phyloP scores from a whole-genome alignment of 2,329 filamentous ascomycete species.

The Harringtonia aguacate region DNA sequence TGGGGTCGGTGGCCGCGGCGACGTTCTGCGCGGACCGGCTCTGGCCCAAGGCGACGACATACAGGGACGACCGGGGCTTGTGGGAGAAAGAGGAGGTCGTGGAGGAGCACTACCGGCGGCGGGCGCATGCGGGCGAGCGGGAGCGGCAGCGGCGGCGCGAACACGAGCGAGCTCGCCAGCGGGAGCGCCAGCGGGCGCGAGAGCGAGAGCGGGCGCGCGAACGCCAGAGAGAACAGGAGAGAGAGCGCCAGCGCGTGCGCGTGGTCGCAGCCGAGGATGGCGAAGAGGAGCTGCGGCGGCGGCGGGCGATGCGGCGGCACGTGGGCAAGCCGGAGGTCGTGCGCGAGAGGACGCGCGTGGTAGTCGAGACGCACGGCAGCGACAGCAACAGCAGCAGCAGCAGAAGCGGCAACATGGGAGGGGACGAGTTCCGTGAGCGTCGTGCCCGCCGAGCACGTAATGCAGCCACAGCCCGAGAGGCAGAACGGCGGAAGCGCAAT shows the following conservation, averaged over 20 bases:
- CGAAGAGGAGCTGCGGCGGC: neutral
- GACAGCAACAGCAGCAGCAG: neutral
- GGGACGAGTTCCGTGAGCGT: too few species aligned
- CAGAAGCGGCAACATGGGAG: neutral
- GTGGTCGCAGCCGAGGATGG: too few species aligned
- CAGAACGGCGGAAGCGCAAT: too few species aligned
- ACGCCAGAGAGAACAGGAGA: too few species aligned
- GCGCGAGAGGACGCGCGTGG: neutral
- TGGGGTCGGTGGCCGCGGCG: conserved; percentile 26
- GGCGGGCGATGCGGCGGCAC: neutral
- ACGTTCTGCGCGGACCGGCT: conserved; percentile 24
- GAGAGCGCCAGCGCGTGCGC: too few species aligned
- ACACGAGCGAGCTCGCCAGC: neutral
- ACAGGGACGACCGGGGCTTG: conserved; percentile 18
- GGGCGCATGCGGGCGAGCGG: neutral
- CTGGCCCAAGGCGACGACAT: conserved; percentile 26
- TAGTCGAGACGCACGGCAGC: neutral
- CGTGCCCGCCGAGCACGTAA: too few species aligned
- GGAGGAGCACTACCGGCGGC: neutral
- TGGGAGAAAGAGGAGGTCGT: neutral
- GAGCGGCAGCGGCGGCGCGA: neutral
- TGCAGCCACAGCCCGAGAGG: too few species aligned
- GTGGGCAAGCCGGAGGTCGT: neutral
- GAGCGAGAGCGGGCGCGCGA: too few species aligned
- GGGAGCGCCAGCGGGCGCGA: neutral